Conservation (phyloP, 2,329 filamentous ascomycete genomes). For the Colletotrichum shisoi region DNA sequence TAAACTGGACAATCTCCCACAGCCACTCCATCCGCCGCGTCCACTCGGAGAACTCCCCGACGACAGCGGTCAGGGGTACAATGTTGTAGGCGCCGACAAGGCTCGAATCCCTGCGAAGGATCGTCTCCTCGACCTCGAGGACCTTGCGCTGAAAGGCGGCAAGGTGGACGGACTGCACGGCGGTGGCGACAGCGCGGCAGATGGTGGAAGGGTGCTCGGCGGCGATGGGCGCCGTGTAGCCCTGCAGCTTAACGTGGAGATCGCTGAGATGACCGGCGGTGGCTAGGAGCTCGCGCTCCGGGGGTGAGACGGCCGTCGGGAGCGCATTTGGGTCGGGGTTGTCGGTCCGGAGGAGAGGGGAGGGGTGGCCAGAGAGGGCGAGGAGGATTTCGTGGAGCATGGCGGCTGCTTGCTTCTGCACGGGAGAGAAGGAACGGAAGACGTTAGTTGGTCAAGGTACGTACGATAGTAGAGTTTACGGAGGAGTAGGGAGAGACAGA, state of each 20-base stretch:
- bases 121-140: constrained; percentile 80
- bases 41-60: constrained; percentile 88
- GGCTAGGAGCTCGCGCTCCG: constrained; percentile 82
- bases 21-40: constrained; percentile 85
- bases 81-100: constrained; percentile 92
- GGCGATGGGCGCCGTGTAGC: constrained; percentile 71
- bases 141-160: constrained; percentile 83
- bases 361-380: constrained; percentile 92
- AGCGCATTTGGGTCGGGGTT: constrained; percentile 56
- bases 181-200: constrained; percentile 84
- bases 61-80: constrained; percentile 85
- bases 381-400: constrained; percentile 99
- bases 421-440: not conserved
- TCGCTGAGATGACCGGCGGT: constrained; percentile 80
- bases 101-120: constrained; percentile 77
- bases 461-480: not conserved
- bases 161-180: constrained; percentile 78
- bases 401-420: constrained; percentile 36
- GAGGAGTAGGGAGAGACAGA: constrained; percentile 16
- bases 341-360: constrained; percentile 76
- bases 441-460: constrained; percentile 16
- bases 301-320: constrained; percentile 68
- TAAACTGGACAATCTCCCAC: constrained; percentile 74
- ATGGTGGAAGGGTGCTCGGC: constrained; percentile 79
- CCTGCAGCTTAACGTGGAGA: constrained; percentile 76